A percentile compares a stretch with the other conserved stretches of the same genome.
Evolutionary conservation across 768 basidiomycete species (phyloP).

Genomic region (Suillus plorans): DNA sequence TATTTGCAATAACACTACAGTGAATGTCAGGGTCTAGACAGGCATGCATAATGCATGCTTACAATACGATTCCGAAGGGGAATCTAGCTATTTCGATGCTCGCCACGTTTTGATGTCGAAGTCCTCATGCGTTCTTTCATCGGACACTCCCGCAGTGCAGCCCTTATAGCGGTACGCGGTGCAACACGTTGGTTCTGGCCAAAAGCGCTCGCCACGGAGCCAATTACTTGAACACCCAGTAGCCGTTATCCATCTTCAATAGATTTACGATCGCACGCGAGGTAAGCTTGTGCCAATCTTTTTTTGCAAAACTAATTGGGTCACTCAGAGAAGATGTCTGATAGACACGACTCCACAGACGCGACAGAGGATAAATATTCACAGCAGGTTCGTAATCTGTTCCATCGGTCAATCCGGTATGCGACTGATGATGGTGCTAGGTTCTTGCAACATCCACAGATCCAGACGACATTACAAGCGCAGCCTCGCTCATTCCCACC

Average conservation of each 20-base stretch:
- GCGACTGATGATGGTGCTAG: neutral
- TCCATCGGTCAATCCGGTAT: neutral
- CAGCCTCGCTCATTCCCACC: too few relatives aligned
- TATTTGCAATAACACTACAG: neutral
- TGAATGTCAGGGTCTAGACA: neutral
- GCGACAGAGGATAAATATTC: neutral
- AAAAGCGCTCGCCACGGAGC: neutral
- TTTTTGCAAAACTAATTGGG: neutral
- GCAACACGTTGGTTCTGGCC: neutral
- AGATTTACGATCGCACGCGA: neutral
- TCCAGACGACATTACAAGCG: too few relatives aligned
- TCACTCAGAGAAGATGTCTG: neutral
- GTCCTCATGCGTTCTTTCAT: neutral
- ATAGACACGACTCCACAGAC: too few relatives aligned
- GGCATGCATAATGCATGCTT: neutral
- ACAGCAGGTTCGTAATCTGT: neutral
- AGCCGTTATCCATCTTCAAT: neutral
- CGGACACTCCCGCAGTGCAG: neutral
- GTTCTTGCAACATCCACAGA: too few relatives aligned
- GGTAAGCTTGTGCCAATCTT: neutral
- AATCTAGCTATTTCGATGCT: neutral
- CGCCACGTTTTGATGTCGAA: conserved; percentile 6
- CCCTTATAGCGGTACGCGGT: neutral
- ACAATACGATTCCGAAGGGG: neutral
- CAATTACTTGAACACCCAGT: neutral